Evolutionary conservation across 2,329 filamentous ascomycete species (phyloP), one percentile per base, ranked within the genome.

Genomic region (Alternaria sp.): DNA sequence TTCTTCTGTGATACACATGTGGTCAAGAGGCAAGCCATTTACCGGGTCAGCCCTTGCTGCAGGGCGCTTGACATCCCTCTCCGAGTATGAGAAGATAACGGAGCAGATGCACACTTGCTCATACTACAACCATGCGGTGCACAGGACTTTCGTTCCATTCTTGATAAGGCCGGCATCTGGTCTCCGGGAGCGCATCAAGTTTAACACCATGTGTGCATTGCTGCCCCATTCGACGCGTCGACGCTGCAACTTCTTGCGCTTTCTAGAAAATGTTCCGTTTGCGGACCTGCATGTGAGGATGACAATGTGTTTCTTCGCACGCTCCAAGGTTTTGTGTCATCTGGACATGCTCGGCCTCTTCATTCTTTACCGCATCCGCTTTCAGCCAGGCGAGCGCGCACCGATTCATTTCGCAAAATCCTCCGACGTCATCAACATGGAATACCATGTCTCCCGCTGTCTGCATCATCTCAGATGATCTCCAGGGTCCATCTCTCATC

Each of bases 401-500:
- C 37, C 37, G 28, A 31, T 31, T 28, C 44, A 48, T 4, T 17
- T 58, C 23, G 40, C 36, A 31, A 58, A 51, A 42, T 40, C 41
- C 44, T 54, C 48, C 58, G 44, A 62, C 63, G 63, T 64, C 63
- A 65, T 60, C 13, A 52, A 34, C 61, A 54, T 64, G 59, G 59
- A 56, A 29, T 53, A 51, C 58, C 55, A 57, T 58, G 58, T 57
- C 52, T 61, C 45, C 52, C 49, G 50, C 41, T 23, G 24, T 50
- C 53, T 58, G 55, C 55, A 58, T 53, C 36, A 51, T 54, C 57
- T 55, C 21, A 14, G 44, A 60, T 66, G 63, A 66, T 66, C 63
- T 63, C 56, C 56, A 59, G 56, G 56, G 56, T 56, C 56, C 44
- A 50, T 56, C 29, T 51, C 48, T 45, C 28, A 31, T 54, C 51